phyloP scores from a whole-genome alignment of 2,329 filamentous ascomycete genomes.

The Cryphonectria carpinicola region DNA sequence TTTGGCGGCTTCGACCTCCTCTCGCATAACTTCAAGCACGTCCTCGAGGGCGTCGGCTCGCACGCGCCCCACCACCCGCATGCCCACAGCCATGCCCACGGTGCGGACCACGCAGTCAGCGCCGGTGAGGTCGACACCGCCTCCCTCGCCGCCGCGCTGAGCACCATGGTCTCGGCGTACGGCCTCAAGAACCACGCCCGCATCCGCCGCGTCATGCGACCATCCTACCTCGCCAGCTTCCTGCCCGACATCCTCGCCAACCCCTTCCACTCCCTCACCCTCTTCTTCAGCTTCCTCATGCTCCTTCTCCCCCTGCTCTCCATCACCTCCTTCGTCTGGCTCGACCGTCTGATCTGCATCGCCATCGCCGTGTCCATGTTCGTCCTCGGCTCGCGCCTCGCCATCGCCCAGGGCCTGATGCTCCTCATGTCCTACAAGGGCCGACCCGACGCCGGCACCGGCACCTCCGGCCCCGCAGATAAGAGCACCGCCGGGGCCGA shows the following conservation, averaged over 20 bases:
- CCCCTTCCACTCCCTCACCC: constrained; percentile 90
- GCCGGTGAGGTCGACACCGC: constrained; percentile 81
- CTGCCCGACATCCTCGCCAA: constrained; percentile 89
- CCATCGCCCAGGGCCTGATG: constrained; percentile 87
- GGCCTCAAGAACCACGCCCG: constrained; percentile 87
- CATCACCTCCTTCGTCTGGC: constrained; percentile 77
- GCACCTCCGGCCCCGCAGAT: constrained; percentile 35
- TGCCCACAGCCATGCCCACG: constrained; percentile 40
- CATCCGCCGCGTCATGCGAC: constrained; percentile 88
- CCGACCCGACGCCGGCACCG: constrained; percentile 31
- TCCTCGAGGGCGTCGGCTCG: constrained; percentile 72
- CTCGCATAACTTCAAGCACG: constrained; percentile 89
- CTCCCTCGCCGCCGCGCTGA: constrained; percentile 77
- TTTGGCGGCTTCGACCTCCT: constrained; percentile 97
- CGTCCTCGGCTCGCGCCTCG: constrained; percentile 78
- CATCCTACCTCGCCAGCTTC: constrained; percentile 70
- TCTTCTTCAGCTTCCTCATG: constrained; percentile 76
- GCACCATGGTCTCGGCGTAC: constrained; percentile 85
- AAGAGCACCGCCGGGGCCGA: constrained; percentile 44
- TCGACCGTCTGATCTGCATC: constrained; percentile 81
- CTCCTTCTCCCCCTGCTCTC: constrained; percentile 81
- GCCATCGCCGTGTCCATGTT: constrained; percentile 90
- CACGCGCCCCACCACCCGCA: constrained; percentile 78
- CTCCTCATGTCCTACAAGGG: constrained; percentile 86
- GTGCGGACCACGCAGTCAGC: constrained; percentile 52